Base-by-base conservation (phyloP, 305 asterid species). In the Euphrasia arctica region DNA sequence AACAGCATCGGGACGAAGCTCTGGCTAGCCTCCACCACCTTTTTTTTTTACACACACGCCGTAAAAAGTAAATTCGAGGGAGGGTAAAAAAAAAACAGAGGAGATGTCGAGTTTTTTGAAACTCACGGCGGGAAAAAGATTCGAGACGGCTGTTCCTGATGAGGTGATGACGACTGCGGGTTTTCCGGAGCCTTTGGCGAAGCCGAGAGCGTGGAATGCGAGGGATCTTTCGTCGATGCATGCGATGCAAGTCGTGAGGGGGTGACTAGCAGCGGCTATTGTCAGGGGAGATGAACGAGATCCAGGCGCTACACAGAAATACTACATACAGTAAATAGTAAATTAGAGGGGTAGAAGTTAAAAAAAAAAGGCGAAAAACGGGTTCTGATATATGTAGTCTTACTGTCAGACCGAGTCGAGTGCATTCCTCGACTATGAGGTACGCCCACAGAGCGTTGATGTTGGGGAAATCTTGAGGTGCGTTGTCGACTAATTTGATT, bases 21-120 rank as follows among this genome's bases (percentile, higher is more conserved):
- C 79, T 94, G 96, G 77, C 97, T 83, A 32, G 99, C 99, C 83
- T 91, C 99, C 64, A 94, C 99, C 63, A 94, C 95, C 99, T 94
- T 18, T 14, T 50, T 14, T 50, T 4, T 8, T 70, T 63, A 70
- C 42, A 74, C 67, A 25, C 27, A 25, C 22, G 22, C 27, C 27
- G 27, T 25, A 25, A 25, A 25, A 25, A 25, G 27, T 25, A 25
- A 25, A 25, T 25, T 25, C 27, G 27, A 25, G 27, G 27, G 5
- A 1, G 2, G 15, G 5, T 15, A 49, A 13, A 3, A 49, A 5
- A 49, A 50, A 50, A 50, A 50, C 5, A 1, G 5, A 32, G 36
- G 36, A 62, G 63, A 63, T 42, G 52, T 27, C 41, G 58, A 42
- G 54, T 45, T 27, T 60, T 27, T 60, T 34, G 62, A 65, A 75